Conservation (phyloP, 2,329 filamentous ascomycete species). For the Zymoseptoria crescenta region DNA sequence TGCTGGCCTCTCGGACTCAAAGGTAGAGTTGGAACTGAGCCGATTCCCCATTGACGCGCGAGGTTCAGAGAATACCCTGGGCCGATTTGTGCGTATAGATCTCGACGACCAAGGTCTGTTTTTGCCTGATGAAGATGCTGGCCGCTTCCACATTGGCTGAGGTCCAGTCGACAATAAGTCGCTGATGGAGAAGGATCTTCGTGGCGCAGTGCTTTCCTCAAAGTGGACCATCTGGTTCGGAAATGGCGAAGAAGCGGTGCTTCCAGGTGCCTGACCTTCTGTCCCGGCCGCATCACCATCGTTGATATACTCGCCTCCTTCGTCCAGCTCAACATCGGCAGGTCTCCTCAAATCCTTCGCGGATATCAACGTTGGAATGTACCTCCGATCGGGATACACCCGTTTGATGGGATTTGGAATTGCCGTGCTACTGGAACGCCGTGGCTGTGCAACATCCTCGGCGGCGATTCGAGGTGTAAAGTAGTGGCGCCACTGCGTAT, state of each 20-base stretch:
- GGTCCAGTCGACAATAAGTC: conserved; percentile 35
- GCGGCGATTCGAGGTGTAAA: conserved; percentile 26
- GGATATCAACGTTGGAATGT: conserved; percentile 28
- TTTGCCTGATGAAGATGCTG: conserved; percentile 27
- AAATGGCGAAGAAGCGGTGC: conserved; percentile 23
- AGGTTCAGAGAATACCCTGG: conserved; percentile 24
- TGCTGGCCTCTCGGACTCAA: conserved; percentile 29
- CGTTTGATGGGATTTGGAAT: conserved; percentile 33
- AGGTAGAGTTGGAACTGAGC: conserved; percentile 29
- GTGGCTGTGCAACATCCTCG: conserved; percentile 16
- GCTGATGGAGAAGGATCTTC: conserved; percentile 45
- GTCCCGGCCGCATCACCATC: conserved; percentile 9
- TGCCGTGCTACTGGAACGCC: conserved; percentile 22
- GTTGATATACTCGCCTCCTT: conserved; percentile 15
- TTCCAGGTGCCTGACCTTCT: conserved; percentile 10
- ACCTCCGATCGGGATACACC: conserved; percentile 29
- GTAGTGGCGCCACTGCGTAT: conserved; percentile 27
- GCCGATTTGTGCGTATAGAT: conserved; percentile 20
- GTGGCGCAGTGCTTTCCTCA: conserved; percentile 27
- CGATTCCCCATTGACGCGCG: conserved; percentile 33
- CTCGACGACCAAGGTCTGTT: conserved; percentile 22
- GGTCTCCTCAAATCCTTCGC: conserved; percentile 20
- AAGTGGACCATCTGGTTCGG: conserved; percentile 13
- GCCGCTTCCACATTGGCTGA: conserved; percentile 32
- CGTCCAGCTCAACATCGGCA: conserved; percentile 21